Evolutionary conservation across 176 grass and related monocot species (phyloP).

Genomic region (Cenchrus americanus): DNA sequence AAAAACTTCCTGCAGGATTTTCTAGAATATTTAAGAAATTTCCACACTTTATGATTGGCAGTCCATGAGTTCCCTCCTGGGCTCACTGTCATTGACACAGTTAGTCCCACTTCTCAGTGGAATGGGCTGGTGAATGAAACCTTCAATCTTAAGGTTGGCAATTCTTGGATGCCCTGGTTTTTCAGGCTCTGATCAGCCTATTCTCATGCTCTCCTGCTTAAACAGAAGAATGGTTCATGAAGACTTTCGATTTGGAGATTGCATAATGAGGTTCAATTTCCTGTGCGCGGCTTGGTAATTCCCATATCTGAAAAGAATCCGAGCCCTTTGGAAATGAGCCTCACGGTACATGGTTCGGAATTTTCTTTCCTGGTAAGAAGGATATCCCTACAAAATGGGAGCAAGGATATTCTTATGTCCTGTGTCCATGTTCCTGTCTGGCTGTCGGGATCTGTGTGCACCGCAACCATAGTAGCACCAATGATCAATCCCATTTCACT

Average conservation of each 20-base stretch:
- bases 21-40: conserved; percentile 8
- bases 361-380: neutral
- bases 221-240: neutral
- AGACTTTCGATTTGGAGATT: conserved; percentile 20
- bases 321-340: no score
- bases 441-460: neutral
- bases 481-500: neutral
- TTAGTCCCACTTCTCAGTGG: neutral
- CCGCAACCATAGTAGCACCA: neutral
- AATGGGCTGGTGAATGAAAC: neutral
- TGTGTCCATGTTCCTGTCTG: neutral
- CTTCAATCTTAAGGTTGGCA: neutral
- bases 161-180: neutral
- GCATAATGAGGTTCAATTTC: neutral
- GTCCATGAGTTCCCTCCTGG: neutral
- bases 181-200: neutral
- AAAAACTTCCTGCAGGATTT: neutral
- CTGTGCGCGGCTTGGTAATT: neutral
- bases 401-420: neutral
- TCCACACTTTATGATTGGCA: neutral
- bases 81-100: neutral
- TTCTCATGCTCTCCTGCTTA: neutral
- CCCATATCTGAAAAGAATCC: no score
- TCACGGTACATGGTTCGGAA: neutral
- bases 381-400: neutral